Percentiles rank a stretch among this genome's conserved stretches.
Conservation (phyloP, 176 grass and related monocot species). For the Alloteropsis semialata region DNA sequence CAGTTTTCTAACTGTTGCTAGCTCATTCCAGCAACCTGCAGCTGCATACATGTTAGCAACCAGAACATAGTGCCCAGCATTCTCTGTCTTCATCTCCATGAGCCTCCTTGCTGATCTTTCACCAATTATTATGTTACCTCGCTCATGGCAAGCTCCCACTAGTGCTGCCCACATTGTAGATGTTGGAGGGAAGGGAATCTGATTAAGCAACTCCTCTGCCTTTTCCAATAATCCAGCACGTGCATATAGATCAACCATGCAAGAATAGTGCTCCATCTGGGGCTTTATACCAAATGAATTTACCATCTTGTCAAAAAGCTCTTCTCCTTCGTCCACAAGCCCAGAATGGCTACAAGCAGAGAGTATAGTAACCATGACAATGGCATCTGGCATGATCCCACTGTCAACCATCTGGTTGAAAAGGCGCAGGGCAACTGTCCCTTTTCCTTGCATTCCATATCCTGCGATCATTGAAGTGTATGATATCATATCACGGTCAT, state of each 20-base stretch:
- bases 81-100: conserved; percentile 63
- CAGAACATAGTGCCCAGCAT: conserved; percentile 67
- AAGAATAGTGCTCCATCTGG: conserved; percentile 60
- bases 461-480: conserved; percentile 66
- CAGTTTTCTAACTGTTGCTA: conserved; percentile 55
- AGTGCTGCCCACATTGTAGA: conserved; percentile 61
- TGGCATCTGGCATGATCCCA: conserved; percentile 49
- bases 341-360: conserved; percentile 69
- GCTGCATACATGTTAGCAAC: conserved; percentile 76
- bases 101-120: conserved; percentile 73
- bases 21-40: conserved; percentile 60
- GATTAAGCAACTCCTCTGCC: conserved; percentile 51
- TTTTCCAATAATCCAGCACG: conserved; percentile 57
- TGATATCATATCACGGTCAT: conserved; percentile 54
- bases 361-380: conserved; percentile 65
- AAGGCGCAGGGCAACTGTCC: conserved; percentile 32
- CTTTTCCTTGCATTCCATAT: conserved; percentile 67
- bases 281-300: conserved; percentile 45
- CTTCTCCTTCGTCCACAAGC: conserved; percentile 59
- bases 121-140: conserved; percentile 49
- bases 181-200: conserved; percentile 39
- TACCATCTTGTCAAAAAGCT: conserved; percentile 55
- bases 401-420: conserved; percentile 55
- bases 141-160: conserved; percentile 57
- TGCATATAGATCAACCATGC: conserved; percentile 61